phyloP scores from a whole-genome alignment of 176 grass and related monocot genomes.

The Juncus effusus region DNA sequence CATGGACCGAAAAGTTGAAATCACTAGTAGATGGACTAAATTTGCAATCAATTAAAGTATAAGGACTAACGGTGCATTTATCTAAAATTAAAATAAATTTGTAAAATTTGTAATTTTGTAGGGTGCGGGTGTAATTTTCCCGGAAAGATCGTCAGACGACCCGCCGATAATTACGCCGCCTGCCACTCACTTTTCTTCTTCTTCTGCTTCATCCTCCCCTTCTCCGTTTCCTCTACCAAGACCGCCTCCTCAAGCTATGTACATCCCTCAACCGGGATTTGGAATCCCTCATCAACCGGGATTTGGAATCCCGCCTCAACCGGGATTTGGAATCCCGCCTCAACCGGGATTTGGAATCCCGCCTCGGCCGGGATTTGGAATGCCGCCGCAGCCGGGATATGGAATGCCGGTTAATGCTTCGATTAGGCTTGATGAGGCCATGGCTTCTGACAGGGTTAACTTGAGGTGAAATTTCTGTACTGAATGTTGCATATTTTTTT shows the following conservation, averaged over 20 bases:
- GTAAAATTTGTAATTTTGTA: conserved; percentile 25
- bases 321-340: conserved; percentile 12
- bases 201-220: not conserved
- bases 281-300: conserved; percentile 26
- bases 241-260: conserved; percentile 22
- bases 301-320: not conserved
- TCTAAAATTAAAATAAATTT: too few relatives aligned
- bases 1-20: too few relatives aligned
- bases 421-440: conserved; percentile 60
- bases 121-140: conserved; percentile 69
- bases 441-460: conserved; percentile 51
- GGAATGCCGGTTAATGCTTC: conserved; percentile 55
- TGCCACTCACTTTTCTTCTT: conserved; percentile 22
- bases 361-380: conserved; percentile 9
- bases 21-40: too few relatives aligned
- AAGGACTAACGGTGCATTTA: too few relatives aligned
- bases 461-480: conserved; percentile 38
- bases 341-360: conserved; percentile 23
- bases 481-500: not conserved
- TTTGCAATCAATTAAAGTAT: too few relatives aligned
- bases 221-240: conserved; percentile 12
- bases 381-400: conserved; percentile 22
- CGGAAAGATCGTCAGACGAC: conserved; percentile 46
- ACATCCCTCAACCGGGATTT: not conserved
- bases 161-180: conserved; percentile 60